Conservation (phyloP, 2,329 filamentous ascomycete genomes). For the Dothistroma septosporum region DNA sequence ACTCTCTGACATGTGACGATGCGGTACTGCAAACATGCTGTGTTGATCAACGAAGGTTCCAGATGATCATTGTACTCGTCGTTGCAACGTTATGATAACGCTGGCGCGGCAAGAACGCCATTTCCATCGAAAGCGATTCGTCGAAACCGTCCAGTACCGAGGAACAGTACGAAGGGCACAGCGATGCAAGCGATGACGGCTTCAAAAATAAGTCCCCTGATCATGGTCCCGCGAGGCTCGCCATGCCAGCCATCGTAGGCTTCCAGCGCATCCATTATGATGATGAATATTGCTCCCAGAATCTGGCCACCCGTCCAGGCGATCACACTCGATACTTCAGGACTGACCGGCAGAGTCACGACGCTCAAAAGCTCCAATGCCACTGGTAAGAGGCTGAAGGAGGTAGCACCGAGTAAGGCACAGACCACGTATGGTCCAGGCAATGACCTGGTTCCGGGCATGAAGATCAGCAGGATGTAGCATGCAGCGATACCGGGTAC, state of each 20-base stretch:
- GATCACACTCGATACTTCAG: slow-evolving; percentile 77
- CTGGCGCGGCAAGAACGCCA: background rate
- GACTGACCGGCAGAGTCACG: slow-evolving; percentile 78
- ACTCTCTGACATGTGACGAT: background rate
- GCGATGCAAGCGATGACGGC: slow-evolving; percentile 64
- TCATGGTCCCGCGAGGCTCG: slow-evolving; percentile 59
- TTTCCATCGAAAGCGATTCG: background rate
- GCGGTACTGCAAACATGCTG: no score
- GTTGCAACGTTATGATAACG: background rate
- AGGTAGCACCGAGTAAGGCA: slow-evolving; percentile 70
- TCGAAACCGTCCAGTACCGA: slow-evolving; percentile 32
- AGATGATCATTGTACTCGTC: background rate
- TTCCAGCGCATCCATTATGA: slow-evolving; percentile 73
- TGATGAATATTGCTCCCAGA: slow-evolving; percentile 76
- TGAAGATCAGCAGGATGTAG: slow-evolving; percentile 79
- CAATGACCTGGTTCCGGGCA: slow-evolving; percentile 59
- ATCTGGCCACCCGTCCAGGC: slow-evolving; percentile 86
- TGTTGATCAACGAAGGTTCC: no score
- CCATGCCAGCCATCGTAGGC: slow-evolving; percentile 34
- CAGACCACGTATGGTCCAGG: slow-evolving; percentile 71
- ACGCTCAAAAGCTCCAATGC: slow-evolving; percentile 84
- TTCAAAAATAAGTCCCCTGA: slow-evolving; percentile 70
- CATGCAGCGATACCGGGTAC: slow-evolving; percentile 64
- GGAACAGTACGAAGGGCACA: slow-evolving; percentile 46
- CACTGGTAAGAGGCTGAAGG: slow-evolving; percentile 77